Percentiles rank a stretch among this genome's conserved stretches.
These are phyloP conservation scores for Biscutella laevigata DNA, from an alignment of 441 rosid genomes.

Conservation along the genomic window DNA sequence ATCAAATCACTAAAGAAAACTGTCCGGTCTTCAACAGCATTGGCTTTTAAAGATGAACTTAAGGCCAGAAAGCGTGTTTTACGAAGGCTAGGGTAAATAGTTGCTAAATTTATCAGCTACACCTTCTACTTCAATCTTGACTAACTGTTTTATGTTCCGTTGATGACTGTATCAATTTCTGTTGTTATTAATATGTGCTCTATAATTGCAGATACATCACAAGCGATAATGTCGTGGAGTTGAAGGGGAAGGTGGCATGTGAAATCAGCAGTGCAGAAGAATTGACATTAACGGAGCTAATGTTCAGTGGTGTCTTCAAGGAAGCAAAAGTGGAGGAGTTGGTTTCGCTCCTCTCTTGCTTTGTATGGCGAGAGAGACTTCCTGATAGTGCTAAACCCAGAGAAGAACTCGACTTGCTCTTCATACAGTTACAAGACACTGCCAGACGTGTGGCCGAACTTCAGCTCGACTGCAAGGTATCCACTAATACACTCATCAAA, in stretches of 20 bases:
- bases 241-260: conserved; percentile 95
- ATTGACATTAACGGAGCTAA: conserved; percentile 79
- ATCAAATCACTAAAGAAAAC: conserved; percentile 72
- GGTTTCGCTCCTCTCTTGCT: conserved; percentile 93
- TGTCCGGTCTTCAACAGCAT: conserved; percentile 60
- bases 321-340: conserved; percentile 84
- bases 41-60: conserved; percentile 97
- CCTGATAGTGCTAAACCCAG: conserved; percentile 84
- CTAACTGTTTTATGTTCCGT: too few species aligned
- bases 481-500: not conserved
- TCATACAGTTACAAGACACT: conserved; percentile 77
- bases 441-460: conserved; percentile 80
- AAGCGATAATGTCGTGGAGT: conserved; percentile 68
- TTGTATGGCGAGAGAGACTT: conserved; percentile 94
- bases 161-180: not conserved
- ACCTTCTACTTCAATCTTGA: too few species aligned
- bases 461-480: conserved; percentile 95
- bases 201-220: conserved; percentile 55
- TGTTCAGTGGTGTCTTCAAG: conserved; percentile 83
- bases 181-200: not conserved
- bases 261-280: conserved; percentile 98
- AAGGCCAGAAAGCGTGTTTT: conserved; percentile 93
- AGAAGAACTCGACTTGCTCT: conserved; percentile 87
- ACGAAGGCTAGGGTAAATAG: conserved; percentile 69
- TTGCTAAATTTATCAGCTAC: not conserved